Base-by-base conservation (phyloP, 2,329 filamentous ascomycete species). In the Pseudogymnoascus sp. region DNA sequence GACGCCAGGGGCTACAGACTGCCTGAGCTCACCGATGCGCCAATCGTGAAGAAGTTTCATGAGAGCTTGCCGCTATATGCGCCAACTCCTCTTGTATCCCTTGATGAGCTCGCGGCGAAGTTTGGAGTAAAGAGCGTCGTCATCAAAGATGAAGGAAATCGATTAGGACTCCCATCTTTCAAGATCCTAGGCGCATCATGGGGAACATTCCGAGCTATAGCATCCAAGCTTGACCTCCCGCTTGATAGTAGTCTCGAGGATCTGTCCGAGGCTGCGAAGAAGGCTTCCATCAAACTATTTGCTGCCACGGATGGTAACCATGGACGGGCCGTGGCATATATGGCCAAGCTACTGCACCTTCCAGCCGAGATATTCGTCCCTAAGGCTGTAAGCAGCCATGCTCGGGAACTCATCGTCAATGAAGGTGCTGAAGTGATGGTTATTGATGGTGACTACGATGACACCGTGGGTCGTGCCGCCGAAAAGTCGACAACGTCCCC, bases 131-230 rank as follows among this genome's bases (percentile, higher is more conserved):
- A 74, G 0, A 74, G 78, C 4, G 76, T 92, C 3, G 78, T 85
- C 37, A 68, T 91, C 64, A 93, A 93, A 69, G 83, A 91, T 67
- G 89, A 93, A 71, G 84, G 82, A 28, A 76, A 74, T 60, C 81
- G 89, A 4, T 82, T 90, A 37, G 85, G 85, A 0, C 77, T 92
- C 1, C 87, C 87, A 0, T 81, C 88, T 0, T 93, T 92, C 77
- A 94, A 94, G 72, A 89, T 92, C 47, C 80, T 92, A 0, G 90
- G 89, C 18, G 89, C 89, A 1, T 89, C 86, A 0, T 93, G 88
- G 88, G 88, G 82, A 0, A 79, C 82, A 2, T 86, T 83, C 66
- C 69, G 75, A 0, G 68, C 73, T 1, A 71, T 74, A 6, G 71
- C 85, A 0, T 71, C 69, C 1, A 71, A 84, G 0, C 71, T 77